Base-by-base conservation (phyloP, 306 rosid species). In the Bauhinia variegata region DNA sequence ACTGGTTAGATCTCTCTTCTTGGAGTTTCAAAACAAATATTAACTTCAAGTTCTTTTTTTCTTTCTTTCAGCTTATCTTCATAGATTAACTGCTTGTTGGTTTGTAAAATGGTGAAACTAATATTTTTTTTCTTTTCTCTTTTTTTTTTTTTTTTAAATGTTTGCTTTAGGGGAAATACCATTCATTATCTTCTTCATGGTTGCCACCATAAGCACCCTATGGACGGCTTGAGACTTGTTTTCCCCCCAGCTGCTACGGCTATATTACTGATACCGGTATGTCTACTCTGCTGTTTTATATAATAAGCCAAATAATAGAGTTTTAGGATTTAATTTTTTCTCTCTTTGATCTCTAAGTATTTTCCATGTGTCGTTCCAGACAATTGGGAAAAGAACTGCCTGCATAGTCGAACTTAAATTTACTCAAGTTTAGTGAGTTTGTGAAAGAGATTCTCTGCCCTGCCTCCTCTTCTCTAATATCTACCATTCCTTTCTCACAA, bases 131-230 rank as follows among this genome's bases (percentile, higher is more conserved):
- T n/a, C n/a, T n/a, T n/a, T n/a, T n/a, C n/a, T 39, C 16, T 12
- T 2, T 31, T 42, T 43, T 71, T 32, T 11, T 15, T 10, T n/a
- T 30, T 58, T 39, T 48, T 73, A 53, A 58, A 63, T 72, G 65
- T 15, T 42, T 80, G 63, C 36, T 68, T 78, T 60, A 93, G 99
- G 97, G 82, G 95, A 71, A 95, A 95, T 81, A 95, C 97, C 46
- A 0, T 69, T n/a, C 99, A 95, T 79, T 90, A 90, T 87, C 96
- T 95, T 65, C 82, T 95, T 52, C 99, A 95, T 71, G 99, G 99
- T 62, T 90, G 96, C 83, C 99, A 95, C 75, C 99, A 90, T 75
- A 95, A 95, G 75, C 97, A 95, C 68, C 99, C 99, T 8, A 95
- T 90, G 97, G 99, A 95, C 64, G 85, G 97, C 53, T 74, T 95